Percentiles rank a stretch among this genome's conserved stretches.
Conservation (phyloP, 2,329 filamentous ascomycete species). For the Claviceps cyperi region DNA sequence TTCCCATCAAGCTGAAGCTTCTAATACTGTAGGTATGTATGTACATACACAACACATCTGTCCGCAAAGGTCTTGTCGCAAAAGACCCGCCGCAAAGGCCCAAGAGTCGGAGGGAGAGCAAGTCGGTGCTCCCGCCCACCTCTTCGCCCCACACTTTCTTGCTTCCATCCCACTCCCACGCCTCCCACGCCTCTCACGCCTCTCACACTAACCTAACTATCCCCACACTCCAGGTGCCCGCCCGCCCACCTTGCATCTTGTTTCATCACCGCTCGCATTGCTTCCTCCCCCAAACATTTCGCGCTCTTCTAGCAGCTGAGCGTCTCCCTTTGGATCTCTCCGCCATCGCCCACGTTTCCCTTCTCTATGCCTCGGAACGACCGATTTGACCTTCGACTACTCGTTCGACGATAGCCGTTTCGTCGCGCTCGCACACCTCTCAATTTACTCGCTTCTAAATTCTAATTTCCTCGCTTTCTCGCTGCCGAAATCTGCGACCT, state of each 20-base stretch:
- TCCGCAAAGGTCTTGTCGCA: too few species aligned
- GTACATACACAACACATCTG: neutral
- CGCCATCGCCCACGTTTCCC: neutral
- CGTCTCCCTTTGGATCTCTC: neutral
- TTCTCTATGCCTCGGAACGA: constrained; percentile 3
- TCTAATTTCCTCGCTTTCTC: neutral
- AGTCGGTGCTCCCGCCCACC: too few species aligned
- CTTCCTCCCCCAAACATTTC: constrained; percentile 3
- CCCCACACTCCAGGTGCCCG: neutral
- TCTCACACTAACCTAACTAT: neutral
- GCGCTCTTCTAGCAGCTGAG: neutral
- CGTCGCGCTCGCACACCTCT: neutral
- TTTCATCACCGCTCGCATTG: constrained; percentile 7
- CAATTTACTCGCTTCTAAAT: too few species aligned
- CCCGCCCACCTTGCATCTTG: constrained; percentile 5
- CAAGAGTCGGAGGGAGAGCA: neutral
- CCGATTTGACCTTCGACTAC: neutral
- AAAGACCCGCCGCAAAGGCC: neutral
- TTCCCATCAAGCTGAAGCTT: neutral
- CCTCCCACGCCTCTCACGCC: neutral
- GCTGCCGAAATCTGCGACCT: neutral
- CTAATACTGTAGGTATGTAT: neutral
- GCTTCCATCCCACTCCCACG: neutral
- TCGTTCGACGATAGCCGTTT: constrained; percentile 3
- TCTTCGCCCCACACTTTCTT: neutral